A percentile compares a stretch with the other conserved stretches of the same genome.
Conservation (phyloP, 148 eudicot genomes). For the Silene uniflora region DNA sequence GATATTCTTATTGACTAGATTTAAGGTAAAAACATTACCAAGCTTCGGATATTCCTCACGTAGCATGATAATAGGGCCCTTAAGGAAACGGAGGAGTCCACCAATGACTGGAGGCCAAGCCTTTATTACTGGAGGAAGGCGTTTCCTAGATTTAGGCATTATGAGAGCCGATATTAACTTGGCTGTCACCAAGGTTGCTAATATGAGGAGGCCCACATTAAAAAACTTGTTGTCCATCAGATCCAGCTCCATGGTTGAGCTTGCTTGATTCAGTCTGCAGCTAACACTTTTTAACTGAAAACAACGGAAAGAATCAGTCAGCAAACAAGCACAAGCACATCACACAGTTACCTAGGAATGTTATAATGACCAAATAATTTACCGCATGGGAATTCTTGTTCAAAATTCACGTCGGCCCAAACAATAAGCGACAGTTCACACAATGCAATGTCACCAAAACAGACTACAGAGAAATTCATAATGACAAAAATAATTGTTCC, state of each 20-base stretch:
- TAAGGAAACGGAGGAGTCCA: constrained; percentile 67
- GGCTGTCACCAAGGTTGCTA: constrained; percentile 62
- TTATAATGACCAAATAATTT: no score
- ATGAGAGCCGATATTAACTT: constrained; percentile 56
- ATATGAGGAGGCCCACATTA: constrained; percentile 56
- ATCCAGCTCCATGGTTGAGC: constrained; percentile 25
- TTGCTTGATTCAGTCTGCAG: constrained; percentile 9
- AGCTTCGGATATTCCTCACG: constrained; percentile 80
- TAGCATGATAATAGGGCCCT: constrained; percentile 86
- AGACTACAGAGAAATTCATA: no score
- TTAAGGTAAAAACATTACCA: constrained; percentile 83
- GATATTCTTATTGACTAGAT: constrained; percentile 63
- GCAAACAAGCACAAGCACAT: background rate
- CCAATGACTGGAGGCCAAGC: constrained; percentile 64
- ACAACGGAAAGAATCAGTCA: background rate
- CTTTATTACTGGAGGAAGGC: constrained; percentile 68
- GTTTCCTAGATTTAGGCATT: constrained; percentile 51
- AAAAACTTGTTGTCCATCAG: constrained; percentile 33
- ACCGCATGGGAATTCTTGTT: no score
- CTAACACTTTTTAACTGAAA: constrained; percentile 7
- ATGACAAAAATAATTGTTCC: no score
- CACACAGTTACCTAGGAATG: no score
- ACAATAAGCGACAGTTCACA: no score
- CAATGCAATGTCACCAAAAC: no score
- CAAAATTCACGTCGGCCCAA: no score